Percentiles rank a stretch among this genome's conserved stretches.
phyloP scores from a whole-genome alignment of 176 grass and related monocot species.

The Tuctoria greenei region DNA sequence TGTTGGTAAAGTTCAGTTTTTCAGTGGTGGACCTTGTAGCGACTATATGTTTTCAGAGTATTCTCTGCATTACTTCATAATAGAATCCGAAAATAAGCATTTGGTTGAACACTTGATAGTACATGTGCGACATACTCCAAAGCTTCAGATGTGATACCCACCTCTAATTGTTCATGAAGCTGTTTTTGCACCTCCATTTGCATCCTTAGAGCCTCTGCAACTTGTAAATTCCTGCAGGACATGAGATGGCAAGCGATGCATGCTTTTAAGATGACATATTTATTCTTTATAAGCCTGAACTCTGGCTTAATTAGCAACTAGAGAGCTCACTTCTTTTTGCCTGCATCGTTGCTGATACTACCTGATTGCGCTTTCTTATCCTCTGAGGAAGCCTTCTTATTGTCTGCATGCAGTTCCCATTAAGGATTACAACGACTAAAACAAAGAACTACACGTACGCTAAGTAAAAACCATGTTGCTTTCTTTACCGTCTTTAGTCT shows the following conservation, averaged over 20 bases:
- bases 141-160: slow-evolving; percentile 31
- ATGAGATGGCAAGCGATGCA: not conserved
- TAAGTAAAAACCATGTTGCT: not conserved
- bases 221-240: slow-evolving; percentile 55
- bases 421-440: not conserved
- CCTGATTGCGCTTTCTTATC: slow-evolving; percentile 53
- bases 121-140: not conserved
- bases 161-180: slow-evolving; percentile 93
- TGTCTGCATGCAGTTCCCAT: slow-evolving; percentile 49
- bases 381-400: slow-evolving; percentile 58
- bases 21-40: not conserved
- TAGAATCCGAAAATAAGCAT: not conserved
- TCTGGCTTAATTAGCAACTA: not conserved
- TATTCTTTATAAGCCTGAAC: not conserved
- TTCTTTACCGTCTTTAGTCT: slow-evolving; percentile 73
- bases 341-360: slow-evolving; percentile 33
- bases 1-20: slow-evolving; percentile 27
- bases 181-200: slow-evolving; percentile 96
- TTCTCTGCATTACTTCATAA: not conserved
- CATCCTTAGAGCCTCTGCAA: slow-evolving; percentile 82
- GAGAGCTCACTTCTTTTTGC: slow-evolving; percentile 56
- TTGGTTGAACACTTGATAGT: not conserved
- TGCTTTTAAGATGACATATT: not conserved
- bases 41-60: not conserved
- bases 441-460: not conserved